These are phyloP conservation scores for Cyclotella kingstonii DNA, from an alignment of 108 stramenopile genomes.

Conservation along the genomic window DNA sequence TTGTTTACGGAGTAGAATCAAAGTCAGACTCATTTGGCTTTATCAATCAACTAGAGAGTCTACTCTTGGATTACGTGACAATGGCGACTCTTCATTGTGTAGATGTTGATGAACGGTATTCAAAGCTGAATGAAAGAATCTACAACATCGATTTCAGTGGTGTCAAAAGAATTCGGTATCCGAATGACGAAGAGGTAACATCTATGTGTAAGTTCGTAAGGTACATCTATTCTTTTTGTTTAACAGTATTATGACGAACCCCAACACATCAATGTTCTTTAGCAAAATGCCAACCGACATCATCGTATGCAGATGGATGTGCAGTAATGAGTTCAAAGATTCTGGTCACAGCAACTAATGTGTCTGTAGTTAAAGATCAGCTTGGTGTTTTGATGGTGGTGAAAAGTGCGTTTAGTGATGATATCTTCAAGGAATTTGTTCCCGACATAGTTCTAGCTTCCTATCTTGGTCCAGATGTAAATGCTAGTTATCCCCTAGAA, in stretches of 20 bases:
- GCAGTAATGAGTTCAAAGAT: slow-evolving; percentile 31
- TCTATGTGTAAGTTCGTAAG: slow-evolving; percentile 25
- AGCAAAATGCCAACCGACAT: slow-evolving; percentile 33
- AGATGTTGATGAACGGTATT: slow-evolving; percentile 2
- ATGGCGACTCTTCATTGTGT: slow-evolving; percentile 27
- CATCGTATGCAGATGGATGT: slow-evolving; percentile 30
- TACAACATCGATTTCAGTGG: slow-evolving; percentile 11
- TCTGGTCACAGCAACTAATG: slow-evolving; percentile 26
- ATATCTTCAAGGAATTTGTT: slow-evolving; percentile 22
- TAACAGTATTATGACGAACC: neutral
- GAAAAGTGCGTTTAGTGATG: slow-evolving; percentile 25
- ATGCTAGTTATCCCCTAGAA: neutral
- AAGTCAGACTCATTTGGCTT: slow-evolving; percentile 2
- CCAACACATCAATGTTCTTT: neutral
- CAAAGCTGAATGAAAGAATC: slow-evolving; percentile 12
- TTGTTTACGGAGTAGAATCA: slow-evolving; percentile 38
- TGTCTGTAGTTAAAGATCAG: slow-evolving; percentile 13
- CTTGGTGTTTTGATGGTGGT: slow-evolving; percentile 22
- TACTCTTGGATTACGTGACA: slow-evolving; percentile 33
- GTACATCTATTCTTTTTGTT: neutral
- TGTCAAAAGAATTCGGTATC: slow-evolving; percentile 39
- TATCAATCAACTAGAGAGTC: slow-evolving; percentile 20
- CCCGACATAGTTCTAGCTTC: slow-evolving; percentile 24
- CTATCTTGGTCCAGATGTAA: slow-evolving; percentile 39
- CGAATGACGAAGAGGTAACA: slow-evolving; percentile 22